Percentiles rank a stretch among this genome's conserved stretches.
Conservation (phyloP, 148 eudicot species). For the Rhododendron kiyosumense region DNA sequence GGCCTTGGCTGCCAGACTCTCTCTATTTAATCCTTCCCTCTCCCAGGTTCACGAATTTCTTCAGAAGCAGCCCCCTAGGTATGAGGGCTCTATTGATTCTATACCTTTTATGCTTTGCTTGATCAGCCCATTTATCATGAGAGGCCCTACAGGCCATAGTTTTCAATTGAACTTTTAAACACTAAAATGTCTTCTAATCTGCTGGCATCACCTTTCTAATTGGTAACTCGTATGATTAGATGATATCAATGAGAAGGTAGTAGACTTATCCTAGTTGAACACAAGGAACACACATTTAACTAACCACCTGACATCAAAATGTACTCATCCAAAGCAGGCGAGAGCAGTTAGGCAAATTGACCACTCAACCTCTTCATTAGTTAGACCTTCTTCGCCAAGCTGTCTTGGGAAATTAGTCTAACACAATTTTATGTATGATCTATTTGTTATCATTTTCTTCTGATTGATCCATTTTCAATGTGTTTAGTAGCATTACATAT, state of each 20-base stretch:
- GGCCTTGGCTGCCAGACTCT: slow-evolving; percentile 70
- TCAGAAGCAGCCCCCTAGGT: slow-evolving; percentile 75
- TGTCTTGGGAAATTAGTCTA: neutral
- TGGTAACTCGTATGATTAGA: neutral
- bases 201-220: neutral
- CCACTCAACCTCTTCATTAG: neutral
- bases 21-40: slow-evolving; percentile 69
- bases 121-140: neutral
- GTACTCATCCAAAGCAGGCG: neutral
- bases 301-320: neutral
- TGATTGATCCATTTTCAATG: neutral
- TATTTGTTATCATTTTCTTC: neutral
- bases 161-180: neutral
- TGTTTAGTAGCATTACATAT: neutral
- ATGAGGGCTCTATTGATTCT: slow-evolving; percentile 8
- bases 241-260: neutral
- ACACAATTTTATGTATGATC: neutral
- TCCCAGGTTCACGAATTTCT: slow-evolving; percentile 66
- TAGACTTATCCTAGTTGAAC: neutral
- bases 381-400: neutral
- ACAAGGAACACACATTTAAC: neutral
- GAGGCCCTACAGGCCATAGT: neutral
- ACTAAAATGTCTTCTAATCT: neutral
- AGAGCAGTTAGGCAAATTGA: neutral
- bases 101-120: neutral